Conservation (phyloP, 164 flowering plant genomes). For the Taxillus chinensis region DNA sequence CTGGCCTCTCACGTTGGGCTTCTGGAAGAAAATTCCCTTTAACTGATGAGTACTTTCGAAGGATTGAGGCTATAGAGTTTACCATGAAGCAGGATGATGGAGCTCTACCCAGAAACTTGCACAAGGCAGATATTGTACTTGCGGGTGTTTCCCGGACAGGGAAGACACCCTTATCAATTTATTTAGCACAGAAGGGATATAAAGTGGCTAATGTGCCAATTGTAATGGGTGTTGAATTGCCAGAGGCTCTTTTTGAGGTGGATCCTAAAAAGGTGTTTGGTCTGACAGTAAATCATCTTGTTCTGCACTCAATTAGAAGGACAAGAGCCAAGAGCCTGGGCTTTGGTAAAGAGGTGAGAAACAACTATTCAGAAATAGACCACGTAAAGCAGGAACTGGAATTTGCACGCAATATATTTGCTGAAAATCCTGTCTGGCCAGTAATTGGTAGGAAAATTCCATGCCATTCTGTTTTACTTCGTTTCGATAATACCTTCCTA, state of each 20-base stretch:
- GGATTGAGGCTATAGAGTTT: slow-evolving; percentile 86
- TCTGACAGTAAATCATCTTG: slow-evolving; percentile 60
- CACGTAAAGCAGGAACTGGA: slow-evolving; percentile 69
- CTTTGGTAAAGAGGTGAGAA: slow-evolving; percentile 24
- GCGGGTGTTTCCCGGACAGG: slow-evolving; percentile 90
- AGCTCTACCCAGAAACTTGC: slow-evolving; percentile 59
- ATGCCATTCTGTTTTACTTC: background rate
- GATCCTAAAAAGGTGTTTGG: slow-evolving; percentile 72
- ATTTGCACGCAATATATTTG: slow-evolving; percentile 48
- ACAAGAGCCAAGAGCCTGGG: slow-evolving; percentile 74
- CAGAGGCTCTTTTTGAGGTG: slow-evolving; percentile 50
- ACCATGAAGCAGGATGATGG: slow-evolving; percentile 97
- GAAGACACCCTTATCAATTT: slow-evolving; percentile 82
- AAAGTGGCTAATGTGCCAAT: slow-evolving; percentile 91
- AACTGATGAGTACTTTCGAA: slow-evolving; percentile 58
- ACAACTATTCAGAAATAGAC: slow-evolving; percentile 70
- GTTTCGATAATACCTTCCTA: background rate
- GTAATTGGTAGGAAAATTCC: slow-evolving; percentile 56
- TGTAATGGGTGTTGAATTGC: slow-evolving; percentile 61
- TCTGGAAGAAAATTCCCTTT: slow-evolving; percentile 44
- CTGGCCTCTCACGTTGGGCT: slow-evolving; percentile 91
- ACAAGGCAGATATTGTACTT: slow-evolving; percentile 69
- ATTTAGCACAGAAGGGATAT: slow-evolving; percentile 78
- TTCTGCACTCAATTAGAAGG: slow-evolving; percentile 61
- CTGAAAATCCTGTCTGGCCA: slow-evolving; percentile 78